Conservation (phyloP, 2,329 filamentous ascomycete species). For the Hymenotorrendiella dingleyae region DNA sequence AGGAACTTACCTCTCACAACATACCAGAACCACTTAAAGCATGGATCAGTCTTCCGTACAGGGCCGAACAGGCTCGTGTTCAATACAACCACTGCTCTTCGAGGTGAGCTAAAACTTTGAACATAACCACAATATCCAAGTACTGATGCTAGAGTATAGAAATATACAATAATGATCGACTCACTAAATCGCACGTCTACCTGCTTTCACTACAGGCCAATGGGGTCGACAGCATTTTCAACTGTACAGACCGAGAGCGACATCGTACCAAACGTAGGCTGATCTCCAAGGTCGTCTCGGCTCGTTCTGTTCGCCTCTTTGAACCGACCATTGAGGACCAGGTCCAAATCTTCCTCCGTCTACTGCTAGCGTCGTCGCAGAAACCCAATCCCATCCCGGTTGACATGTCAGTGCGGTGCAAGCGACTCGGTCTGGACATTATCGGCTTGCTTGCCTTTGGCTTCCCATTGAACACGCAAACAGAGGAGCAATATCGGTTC, state of each 20-base stretch:
- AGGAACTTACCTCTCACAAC: too few species aligned
- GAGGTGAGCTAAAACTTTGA: background rate
- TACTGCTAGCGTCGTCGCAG: background rate
- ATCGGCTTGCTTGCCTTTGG: background rate
- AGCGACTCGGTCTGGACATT: background rate
- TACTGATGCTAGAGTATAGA: background rate
- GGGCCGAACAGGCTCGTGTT: slow-evolving; percentile 7
- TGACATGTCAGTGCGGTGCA: background rate
- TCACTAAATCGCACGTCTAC: background rate
- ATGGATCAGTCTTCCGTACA: too few species aligned
- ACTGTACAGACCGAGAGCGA: background rate
- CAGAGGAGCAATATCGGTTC: background rate
- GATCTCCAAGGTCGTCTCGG: background rate
- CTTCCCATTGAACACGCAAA: background rate
- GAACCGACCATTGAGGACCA: background rate
- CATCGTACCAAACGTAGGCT: background rate
- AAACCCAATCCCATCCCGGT: background rate
- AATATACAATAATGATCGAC: background rate
- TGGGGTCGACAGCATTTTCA: background rate
- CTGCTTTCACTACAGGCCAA: background rate
- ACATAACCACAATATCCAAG: background rate
- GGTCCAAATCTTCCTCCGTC: background rate
- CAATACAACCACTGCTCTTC: background rate
- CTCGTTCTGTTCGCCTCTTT: background rate
- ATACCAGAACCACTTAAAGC: too few species aligned